Evolutionary conservation across 768 basidiomycete genomes (phyloP).

Genomic region (Pholiota microspora): DNA sequence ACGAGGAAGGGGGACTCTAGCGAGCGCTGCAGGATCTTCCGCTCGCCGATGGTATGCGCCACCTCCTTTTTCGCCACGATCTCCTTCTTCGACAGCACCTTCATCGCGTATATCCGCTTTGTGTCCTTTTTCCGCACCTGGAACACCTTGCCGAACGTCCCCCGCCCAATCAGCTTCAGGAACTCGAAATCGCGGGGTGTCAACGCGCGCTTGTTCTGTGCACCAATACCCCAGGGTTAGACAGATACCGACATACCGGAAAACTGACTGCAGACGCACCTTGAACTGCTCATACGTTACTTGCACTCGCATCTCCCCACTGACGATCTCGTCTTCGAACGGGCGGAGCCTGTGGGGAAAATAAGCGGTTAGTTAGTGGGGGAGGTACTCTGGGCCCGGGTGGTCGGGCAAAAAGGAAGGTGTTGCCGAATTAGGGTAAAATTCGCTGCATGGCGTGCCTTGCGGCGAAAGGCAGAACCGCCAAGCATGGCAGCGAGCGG

Average conservation of each 20-base stretch:
- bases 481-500: constrained; percentile 8
- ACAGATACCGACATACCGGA: too few relatives aligned
- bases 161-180: constrained; percentile 96
- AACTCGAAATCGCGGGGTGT: constrained; percentile 98
- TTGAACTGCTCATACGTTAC: constrained; percentile 91
- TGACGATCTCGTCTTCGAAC: constrained; percentile 78
- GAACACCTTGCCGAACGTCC: constrained; percentile 98
- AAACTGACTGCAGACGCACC: constrained; percentile 44
- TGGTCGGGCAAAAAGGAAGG: background rate
- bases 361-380: background rate
- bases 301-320: constrained; percentile 93
- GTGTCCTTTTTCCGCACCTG: constrained; percentile 99
- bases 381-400: constrained; percentile 1
- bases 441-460: background rate
- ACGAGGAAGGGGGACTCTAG: constrained; percentile 96
- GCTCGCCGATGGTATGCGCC: constrained; percentile 98
- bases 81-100: constrained; percentile 97
- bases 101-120: constrained; percentile 99
- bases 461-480: background rate
- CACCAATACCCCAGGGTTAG: constrained; percentile 6
- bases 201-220: constrained; percentile 78
- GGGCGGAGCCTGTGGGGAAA: constrained; percentile 57
- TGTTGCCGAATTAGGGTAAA: constrained; percentile 7
- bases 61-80: constrained; percentile 99
- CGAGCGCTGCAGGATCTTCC: constrained; percentile 95